Evolutionary conservation across 1,284 basidiomycete species (phyloP).

Genomic region (Puccinia horiana): DNA sequence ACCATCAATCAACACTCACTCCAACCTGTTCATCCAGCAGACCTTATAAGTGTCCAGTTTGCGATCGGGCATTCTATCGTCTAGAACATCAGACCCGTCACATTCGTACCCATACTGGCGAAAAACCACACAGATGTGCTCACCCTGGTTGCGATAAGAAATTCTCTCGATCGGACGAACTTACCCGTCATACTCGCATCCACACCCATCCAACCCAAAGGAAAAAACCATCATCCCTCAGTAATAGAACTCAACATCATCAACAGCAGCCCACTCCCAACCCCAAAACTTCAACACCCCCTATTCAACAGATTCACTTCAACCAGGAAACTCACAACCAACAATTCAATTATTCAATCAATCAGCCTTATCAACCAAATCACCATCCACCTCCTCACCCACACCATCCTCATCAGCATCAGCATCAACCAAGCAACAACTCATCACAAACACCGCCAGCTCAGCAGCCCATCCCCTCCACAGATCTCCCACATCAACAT

Average conservation of each 20-base stretch:
- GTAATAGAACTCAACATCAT: slow-evolving; percentile 7
- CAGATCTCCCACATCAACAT: slow-evolving; percentile 8
- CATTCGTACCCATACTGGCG: slow-evolving; percentile 49
- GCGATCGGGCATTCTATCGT: slow-evolving; percentile 83
- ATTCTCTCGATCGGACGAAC: slow-evolving; percentile 93
- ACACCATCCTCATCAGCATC: slow-evolving; percentile 1
- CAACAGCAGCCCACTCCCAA: not conserved
- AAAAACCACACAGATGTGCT: slow-evolving; percentile 46
- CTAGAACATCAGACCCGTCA: slow-evolving; percentile 82
- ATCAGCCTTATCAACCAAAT: not conserved
- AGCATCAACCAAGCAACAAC: not conserved
- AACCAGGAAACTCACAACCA: not conserved
- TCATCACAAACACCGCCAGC: not conserved
- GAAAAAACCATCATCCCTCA: slow-evolving; percentile 48
- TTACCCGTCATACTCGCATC: slow-evolving; percentile 92
- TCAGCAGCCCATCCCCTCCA: slow-evolving; percentile 7
- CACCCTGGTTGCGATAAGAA: slow-evolving; percentile 76
- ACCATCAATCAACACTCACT: not conserved
- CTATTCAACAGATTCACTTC: not conserved
- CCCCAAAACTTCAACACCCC: not conserved
- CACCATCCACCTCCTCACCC: slow-evolving; percentile 20
- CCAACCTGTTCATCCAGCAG: slow-evolving; percentile 57
- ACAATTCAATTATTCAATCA: not conserved
- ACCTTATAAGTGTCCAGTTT: slow-evolving; percentile 94
- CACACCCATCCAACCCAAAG: slow-evolving; percentile 65